These are phyloP conservation scores for Colletotrichum liaoningense DNA, from an alignment of 2,329 filamentous ascomycete species.

Conservation along the genomic window DNA sequence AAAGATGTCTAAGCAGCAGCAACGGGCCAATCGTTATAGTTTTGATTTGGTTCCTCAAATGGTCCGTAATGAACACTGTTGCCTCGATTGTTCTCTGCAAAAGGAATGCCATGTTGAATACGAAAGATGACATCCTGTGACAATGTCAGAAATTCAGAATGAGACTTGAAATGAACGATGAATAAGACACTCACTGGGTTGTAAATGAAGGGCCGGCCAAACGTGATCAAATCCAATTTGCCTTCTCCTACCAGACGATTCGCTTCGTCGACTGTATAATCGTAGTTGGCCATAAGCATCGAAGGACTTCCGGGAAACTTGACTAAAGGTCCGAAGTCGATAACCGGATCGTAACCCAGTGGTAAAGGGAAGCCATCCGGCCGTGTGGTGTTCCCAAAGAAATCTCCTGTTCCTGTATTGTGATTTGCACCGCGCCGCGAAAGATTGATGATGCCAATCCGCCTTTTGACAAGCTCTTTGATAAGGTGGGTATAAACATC, in stretches of 20 bases:
- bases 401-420: neutral
- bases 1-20: neutral
- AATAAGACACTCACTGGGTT: slow-evolving; percentile 18
- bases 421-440: slow-evolving; percentile 13
- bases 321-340: slow-evolving; percentile 15
- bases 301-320: slow-evolving; percentile 7
- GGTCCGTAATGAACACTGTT: neutral
- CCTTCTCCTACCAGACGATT: neutral
- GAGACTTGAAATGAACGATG: neutral
- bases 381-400: neutral
- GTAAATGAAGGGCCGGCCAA: slow-evolving; percentile 23
- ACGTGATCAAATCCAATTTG: slow-evolving; percentile 21
- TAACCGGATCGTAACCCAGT: slow-evolving; percentile 9
- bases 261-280: slow-evolving; percentile 28
- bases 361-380: neutral
- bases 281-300: slow-evolving; percentile 8
- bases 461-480: slow-evolving; percentile 54
- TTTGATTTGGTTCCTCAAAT: neutral
- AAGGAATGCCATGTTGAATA: neutral
- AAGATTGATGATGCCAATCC: slow-evolving; percentile 62
- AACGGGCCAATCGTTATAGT: slow-evolving; percentile 11
- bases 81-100: slow-evolving; percentile 1
- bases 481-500: slow-evolving; percentile 58
- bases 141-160: neutral
- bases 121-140: neutral